Percentiles rank a stretch among this genome's conserved stretches.
Conservation (phyloP, 441 rosid species). For the Gossypium davidsonii region DNA sequence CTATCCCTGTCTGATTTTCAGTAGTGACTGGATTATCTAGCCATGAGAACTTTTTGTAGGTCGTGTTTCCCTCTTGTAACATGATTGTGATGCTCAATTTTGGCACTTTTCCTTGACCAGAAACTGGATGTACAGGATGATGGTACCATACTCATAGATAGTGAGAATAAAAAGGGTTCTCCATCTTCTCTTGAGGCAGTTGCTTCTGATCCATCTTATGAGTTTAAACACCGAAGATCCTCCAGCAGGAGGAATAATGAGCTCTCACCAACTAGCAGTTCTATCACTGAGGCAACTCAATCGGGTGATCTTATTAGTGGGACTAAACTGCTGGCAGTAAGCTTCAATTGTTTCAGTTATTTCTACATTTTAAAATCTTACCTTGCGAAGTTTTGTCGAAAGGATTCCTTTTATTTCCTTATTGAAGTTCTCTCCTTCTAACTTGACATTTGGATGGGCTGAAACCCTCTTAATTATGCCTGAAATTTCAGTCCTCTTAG, state of each 20-base stretch:
- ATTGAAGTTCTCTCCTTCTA: background rate
- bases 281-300: slow-evolving; percentile 63
- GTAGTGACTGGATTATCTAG: background rate
- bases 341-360: slow-evolving; percentile 19
- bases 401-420: background rate
- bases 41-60: background rate
- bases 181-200: slow-evolving; percentile 41
- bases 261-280: slow-evolving; percentile 60
- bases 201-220: slow-evolving; percentile 46
- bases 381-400: background rate
- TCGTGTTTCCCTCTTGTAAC: background rate
- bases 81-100: slow-evolving; percentile 11
- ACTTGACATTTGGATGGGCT: background rate
- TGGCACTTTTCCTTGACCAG: slow-evolving; percentile 30
- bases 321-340: slow-evolving; percentile 36
- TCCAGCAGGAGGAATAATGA: slow-evolving; percentile 83
- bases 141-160: slow-evolving; percentile 51
- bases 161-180: slow-evolving; percentile 51
- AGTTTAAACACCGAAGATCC: slow-evolving; percentile 57
- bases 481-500: background rate
- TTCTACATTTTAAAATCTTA: background rate
- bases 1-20: background rate
- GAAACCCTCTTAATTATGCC: background rate
- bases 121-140: slow-evolving; percentile 47
- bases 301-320: slow-evolving; percentile 47